Evolutionary conservation across 148 eudicot genomes (phyloP), one percentile per base, ranked within the genome.

Genomic region (Rhododendron kiyosumense): DNA sequence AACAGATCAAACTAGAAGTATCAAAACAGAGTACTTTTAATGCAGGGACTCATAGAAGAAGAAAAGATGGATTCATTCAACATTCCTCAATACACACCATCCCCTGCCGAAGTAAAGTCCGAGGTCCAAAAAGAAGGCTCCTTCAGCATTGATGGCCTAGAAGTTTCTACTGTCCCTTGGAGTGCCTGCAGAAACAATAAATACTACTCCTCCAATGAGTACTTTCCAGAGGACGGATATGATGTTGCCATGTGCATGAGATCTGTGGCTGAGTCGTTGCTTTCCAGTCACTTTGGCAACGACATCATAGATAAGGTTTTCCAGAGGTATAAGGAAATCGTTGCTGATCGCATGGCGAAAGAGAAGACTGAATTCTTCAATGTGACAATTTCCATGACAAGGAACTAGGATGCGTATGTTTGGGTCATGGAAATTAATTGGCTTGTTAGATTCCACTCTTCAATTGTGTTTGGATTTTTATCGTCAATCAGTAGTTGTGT

Each of bases 31-130:
- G 28, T 63, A 32, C 34, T 32, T n/a, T 28, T 32, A 34, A 43
- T 89, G 79, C 69, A 93, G 94, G 94, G 96, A n/a, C 13, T 84
- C 0, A 89, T 95, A 45, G 93, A 91, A 32, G 93, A 92, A 88
- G 86, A 91, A 81, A 87, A 92, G 83, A 18, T 92, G 12, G 85
- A 89, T 69, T 78, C 86, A 14, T 69, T 92, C 76, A 90, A 95
- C 85, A 63, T 92, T 67, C 98, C 95, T 3, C 78, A 87, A 10
- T 93, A 92, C 86, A 69, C 88, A 1, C 93, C 98, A 79, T 91
- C 90, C 2, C 86, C 92, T 1, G 2, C 67, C 8, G 98, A 95
- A 86, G 87, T 94, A 30, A 81, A 85, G 52, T 28, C 9, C 1
- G 46, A 79, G 63, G 92, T 91, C 1, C 86, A 87, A 38, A 87